Base-by-base conservation (phyloP, 1,139 yeast species). In the Candida albicans region DNA sequence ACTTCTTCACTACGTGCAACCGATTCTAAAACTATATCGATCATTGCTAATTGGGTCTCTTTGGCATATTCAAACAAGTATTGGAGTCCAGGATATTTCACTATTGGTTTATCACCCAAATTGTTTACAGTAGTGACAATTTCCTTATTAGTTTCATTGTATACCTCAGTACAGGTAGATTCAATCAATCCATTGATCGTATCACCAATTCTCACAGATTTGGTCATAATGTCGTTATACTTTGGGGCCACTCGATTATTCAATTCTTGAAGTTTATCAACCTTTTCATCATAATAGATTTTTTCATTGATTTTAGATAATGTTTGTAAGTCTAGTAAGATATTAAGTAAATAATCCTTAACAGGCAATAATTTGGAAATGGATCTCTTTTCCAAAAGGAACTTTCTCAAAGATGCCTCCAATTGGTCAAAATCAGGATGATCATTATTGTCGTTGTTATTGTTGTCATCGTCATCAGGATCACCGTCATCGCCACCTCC, bases 281-380 rank as follows among this genome's bases (percentile, higher is more conserved):
- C 65, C 45, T 68, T 74, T 46, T 81, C 86, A 40, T 67, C 64
- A 7, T 63, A 52, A 52, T 81, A 82, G n/a, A 79, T 71, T 25
- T 71, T 65, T 43, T 81, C 75, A 56, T 93, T 93, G 26, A 80
- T 67, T 10, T 70, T 64, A 0, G 96, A 77, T 15, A 93, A 70
- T 1, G 68, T 64, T 45, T 71, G 73, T 40, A 91, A 61, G 59
- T 95, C 99, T 13, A 64, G 64, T 39, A 87, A 74, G 14, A 91
- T 62, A 55, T 91, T 91, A 22, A 74, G 52, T 31, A 93, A 67
- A 56, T 87, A 95, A 18, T 85, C 90, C 59, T 91, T 90, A 0
- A 97, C 98, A 0, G 99, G 99, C 35, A 89, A 77, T 22, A 95
- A 70, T 62, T 95, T 95, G 0, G 98, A 90, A 13, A 87, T 65